Percentiles rank a stretch among this genome's conserved stretches.
These are phyloP conservation scores for Syncephalastrum racemosum DNA, from an alignment of 371 early-diverging fungal species.

Conservation along the genomic window DNA sequence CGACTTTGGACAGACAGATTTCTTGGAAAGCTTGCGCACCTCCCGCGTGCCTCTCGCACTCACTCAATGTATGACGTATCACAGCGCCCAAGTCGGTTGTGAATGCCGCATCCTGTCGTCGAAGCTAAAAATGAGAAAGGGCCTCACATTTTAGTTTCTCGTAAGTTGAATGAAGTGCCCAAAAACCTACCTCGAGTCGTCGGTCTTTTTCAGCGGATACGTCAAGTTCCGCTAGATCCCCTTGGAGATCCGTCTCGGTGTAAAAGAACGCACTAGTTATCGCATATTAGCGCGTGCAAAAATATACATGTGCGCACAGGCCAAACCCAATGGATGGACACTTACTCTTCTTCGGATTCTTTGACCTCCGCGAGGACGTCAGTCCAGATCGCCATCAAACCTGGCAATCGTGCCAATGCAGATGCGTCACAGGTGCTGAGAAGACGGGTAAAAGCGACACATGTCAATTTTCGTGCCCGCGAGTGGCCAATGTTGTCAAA, in stretches of 20 bases:
- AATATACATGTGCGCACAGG: too few species aligned
- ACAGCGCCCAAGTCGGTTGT: slow-evolving; percentile 53
- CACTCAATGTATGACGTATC: slow-evolving; percentile 47
- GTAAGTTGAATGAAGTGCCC: slow-evolving; percentile 7
- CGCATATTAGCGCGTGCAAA: not conserved
- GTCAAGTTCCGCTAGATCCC: slow-evolving; percentile 56
- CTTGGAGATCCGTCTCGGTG: slow-evolving; percentile 62
- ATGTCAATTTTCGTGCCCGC: slow-evolving; percentile 70
- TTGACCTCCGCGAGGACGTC: slow-evolving; percentile 65
- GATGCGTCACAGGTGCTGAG: slow-evolving; percentile 53
- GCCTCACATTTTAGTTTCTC: not conserved
- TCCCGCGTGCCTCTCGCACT: slow-evolving; percentile 44
- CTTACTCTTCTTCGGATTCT: slow-evolving; percentile 62
- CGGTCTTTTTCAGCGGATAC: slow-evolving; percentile 51
- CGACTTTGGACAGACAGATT: slow-evolving; percentile 48
- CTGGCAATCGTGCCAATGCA: slow-evolving; percentile 44
- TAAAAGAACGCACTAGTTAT: slow-evolving; percentile 57
- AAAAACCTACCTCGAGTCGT: slow-evolving; percentile 31
- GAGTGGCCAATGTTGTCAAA: slow-evolving; percentile 77
- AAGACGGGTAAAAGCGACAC: slow-evolving; percentile 67
- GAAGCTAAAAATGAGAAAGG: slow-evolving; percentile 26
- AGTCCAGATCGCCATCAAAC: slow-evolving; percentile 63
- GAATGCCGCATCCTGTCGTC: slow-evolving; percentile 57
- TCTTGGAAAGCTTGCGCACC: slow-evolving; percentile 39
- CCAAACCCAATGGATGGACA: not conserved